Percentiles rank a stretch among this genome's conserved stretches.
phyloP scores from a whole-genome alignment of 768 basidiomycete genomes.

The Dioszegia aurantiaca region DNA sequence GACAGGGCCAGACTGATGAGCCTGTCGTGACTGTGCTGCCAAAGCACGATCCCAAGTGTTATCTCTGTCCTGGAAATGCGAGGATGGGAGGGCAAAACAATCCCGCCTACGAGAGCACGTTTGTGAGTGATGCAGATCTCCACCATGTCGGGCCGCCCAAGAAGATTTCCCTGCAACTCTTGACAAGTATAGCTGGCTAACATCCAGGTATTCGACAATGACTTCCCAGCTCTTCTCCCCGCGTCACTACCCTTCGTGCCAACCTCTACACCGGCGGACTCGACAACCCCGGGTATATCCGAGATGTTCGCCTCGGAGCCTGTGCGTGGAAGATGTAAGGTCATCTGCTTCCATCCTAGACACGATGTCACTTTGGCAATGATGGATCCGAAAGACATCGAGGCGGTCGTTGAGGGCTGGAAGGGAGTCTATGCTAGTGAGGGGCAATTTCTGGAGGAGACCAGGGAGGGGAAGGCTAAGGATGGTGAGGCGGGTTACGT shows the following conservation, averaged over 20 bases:
- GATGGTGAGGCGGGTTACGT: conserved; percentile 62
- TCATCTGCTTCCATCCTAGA: conserved; percentile 77
- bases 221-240: conserved; percentile 75
- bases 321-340: conserved; percentile 79
- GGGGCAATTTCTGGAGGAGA: conserved; percentile 51
- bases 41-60: conserved; percentile 61
- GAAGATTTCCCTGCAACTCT: not conserved
- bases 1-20: conserved; percentile 76
- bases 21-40: conserved; percentile 60
- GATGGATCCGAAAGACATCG: conserved; percentile 62
- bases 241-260: conserved; percentile 62
- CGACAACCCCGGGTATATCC: not conserved
- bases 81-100: conserved; percentile 71
- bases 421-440: conserved; percentile 62
- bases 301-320: conserved; percentile 58
- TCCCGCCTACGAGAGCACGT: conserved; percentile 65
- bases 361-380: conserved; percentile 81
- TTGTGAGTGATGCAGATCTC: conserved; percentile 46
- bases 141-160: no score
- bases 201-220: conserved; percentile 65
- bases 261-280: conserved; percentile 54
- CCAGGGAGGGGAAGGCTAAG: conserved; percentile 5
- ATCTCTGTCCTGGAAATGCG: conserved; percentile 80
- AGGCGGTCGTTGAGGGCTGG: conserved; percentile 71
- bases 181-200: not conserved